Base-by-base conservation (phyloP, 108 stramenopile species). In the Discostella pseudostelligera region DNA sequence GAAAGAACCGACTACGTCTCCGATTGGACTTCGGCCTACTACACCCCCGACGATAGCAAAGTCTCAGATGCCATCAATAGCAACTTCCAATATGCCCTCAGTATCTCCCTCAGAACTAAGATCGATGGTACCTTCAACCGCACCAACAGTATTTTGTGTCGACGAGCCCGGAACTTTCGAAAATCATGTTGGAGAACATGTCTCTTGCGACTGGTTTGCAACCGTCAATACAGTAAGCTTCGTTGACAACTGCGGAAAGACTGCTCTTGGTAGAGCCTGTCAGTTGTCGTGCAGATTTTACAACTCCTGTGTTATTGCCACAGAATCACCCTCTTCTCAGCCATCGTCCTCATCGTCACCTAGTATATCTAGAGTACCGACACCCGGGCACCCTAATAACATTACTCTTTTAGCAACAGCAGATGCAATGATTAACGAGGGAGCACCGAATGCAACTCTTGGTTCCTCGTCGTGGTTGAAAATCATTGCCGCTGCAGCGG, bases 241-340 rank as follows among this genome's bases (percentile, higher is more conserved):
- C 10, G 25, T 59, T 8, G 46, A 28, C 44, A 67, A 67, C 16
- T 74, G 73, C 54, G 54, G 53, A 37, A 44, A 61, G 57, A 74
- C 73, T 22, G 73, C 56, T 22, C 12, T 67, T 39, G 73, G 73
- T 2, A 74, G 43, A 28, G 73, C 73, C 3, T 74, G 73, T 14
- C 26, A 55, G 17, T 9, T 62, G 3, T n/a, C 59, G 19, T 74
- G 65, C 44, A 46, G 44, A 26, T 28, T 61, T 16, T 74, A 67
- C 20, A 55, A 56, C 20, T 17, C 61, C 3, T 74, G 73, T 29
- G 17, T 21, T 4, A 43, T 74, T 35, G 22, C 16, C 24, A 54
- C 63, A 4, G 37, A 42, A 36, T 43, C 62, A 19, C 53, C 61
- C 4, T 57, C 37, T 16, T n/a, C 20, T 49, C 43, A 42, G n/a